A percentile compares a stretch with the other conserved stretches of the same genome.
Conservation (phyloP, 257 asterid species). For the Solanum gandarillasii region DNA sequence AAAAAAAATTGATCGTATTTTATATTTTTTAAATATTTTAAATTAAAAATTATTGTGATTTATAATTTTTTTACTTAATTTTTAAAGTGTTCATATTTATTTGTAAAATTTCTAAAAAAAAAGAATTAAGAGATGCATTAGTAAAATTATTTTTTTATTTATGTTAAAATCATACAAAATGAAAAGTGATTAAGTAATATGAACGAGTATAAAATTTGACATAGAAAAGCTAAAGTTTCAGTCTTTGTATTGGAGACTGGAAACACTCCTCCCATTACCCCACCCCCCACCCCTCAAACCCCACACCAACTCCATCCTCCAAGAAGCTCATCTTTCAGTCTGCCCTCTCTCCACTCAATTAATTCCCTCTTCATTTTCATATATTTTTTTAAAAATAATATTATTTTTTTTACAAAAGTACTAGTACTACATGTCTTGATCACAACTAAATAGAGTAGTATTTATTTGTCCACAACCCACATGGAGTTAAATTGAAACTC, state of each 20-base stretch:
- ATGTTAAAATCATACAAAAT: too few species aligned
- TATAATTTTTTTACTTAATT: too few species aligned
- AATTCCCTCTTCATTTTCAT: conserved; percentile 7
- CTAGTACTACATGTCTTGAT: conserved; percentile 33
- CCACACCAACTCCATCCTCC: not conserved
- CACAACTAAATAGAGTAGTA: conserved; percentile 35
- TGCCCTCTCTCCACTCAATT: conserved; percentile 13
- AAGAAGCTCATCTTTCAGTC: not conserved
- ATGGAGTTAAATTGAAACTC: conserved; percentile 35
- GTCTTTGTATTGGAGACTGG: conserved; percentile 83
- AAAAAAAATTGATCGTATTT: too few species aligned
- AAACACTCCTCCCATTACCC: conserved; percentile 23
- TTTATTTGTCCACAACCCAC: conserved; percentile 59
- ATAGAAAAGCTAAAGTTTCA: conserved; percentile 40
- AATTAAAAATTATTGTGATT: not conserved
- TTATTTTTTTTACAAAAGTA: not conserved
- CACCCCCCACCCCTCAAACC: not conserved
- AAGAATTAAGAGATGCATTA: too few species aligned
- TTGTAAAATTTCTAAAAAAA: too few species aligned
- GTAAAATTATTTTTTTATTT: too few species aligned
- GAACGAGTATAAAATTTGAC: conserved; percentile 1
- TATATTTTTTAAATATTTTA: too few species aligned
- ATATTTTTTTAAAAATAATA: not conserved
- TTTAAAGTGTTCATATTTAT: too few species aligned
- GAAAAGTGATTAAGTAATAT: too few species aligned